Evolutionary conservation across 2,329 filamentous ascomycete species (phyloP).

Genomic region (Mycosphaerella arachidis): DNA sequence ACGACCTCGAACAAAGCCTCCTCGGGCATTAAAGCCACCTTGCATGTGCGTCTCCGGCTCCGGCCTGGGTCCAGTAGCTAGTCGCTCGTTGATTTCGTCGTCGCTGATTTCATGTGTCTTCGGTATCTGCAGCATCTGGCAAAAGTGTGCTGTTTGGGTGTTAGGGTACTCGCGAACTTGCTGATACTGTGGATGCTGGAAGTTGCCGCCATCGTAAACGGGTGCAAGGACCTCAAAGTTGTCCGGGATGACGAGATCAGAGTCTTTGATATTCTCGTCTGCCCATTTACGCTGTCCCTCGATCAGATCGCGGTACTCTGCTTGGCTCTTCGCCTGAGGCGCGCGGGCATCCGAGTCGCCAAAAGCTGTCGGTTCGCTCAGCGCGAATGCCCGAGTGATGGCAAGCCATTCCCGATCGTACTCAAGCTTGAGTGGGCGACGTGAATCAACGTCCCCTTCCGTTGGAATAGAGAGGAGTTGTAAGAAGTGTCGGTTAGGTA

Average conservation of each 20-base stretch:
- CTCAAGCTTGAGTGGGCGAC: slow-evolving; percentile 56
- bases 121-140: slow-evolving; percentile 67
- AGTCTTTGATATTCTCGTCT: slow-evolving; percentile 58
- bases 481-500: slow-evolving; percentile 73
- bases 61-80: slow-evolving; percentile 53
- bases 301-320: slow-evolving; percentile 53
- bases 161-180: slow-evolving; percentile 69
- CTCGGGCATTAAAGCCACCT: slow-evolving; percentile 22
- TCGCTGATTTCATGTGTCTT: slow-evolving; percentile 72
- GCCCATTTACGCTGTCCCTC: slow-evolving; percentile 73
- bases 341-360: slow-evolving; percentile 55
- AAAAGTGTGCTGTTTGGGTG: slow-evolving; percentile 79
- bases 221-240: slow-evolving; percentile 78
- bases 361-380: slow-evolving; percentile 53
- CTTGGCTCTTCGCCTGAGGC: slow-evolving; percentile 53
- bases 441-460: slow-evolving; percentile 24
- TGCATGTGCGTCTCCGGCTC: slow-evolving; percentile 24
- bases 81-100: slow-evolving; percentile 62
- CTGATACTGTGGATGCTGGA: slow-evolving; percentile 26
- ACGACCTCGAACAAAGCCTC: slow-evolving; percentile 15
- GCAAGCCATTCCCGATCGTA: slow-evolving; percentile 97
- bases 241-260: slow-evolving; percentile 62
- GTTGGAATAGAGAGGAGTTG: slow-evolving; percentile 66
- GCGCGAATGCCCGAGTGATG: slow-evolving; percentile 77
- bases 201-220: slow-evolving; percentile 50